Percentiles rank a stretch among this genome's conserved stretches.
Evolutionary conservation across 1,139 yeast genomes (phyloP).

Genomic region (Debaryomyces udenii): DNA sequence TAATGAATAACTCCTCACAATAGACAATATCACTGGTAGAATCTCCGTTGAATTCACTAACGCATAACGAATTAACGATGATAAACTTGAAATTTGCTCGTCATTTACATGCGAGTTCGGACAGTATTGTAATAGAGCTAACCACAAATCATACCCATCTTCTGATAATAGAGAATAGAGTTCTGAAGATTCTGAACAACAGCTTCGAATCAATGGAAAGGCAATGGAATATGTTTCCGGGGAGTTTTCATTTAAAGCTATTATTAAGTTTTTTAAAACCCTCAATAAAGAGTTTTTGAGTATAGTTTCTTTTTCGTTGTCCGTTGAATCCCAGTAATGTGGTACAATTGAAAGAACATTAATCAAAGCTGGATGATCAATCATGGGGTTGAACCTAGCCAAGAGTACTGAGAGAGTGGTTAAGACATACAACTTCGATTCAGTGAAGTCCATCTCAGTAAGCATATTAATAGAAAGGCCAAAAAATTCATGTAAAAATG

Average conservation of each 20-base stretch:
- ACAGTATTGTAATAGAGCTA: slow-evolving; percentile 61
- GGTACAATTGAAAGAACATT: slow-evolving; percentile 68
- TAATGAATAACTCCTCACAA: slow-evolving; percentile 72
- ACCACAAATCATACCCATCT: slow-evolving; percentile 90
- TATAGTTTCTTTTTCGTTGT: slow-evolving; percentile 61
- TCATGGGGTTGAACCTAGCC: slow-evolving; percentile 64
- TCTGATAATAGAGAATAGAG: slow-evolving; percentile 69
- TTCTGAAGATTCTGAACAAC: slow-evolving; percentile 62
- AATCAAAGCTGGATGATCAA: slow-evolving; percentile 52
- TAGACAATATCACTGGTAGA: slow-evolving; percentile 65
- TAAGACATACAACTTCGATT: slow-evolving; percentile 71
- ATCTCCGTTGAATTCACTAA: slow-evolving; percentile 73
- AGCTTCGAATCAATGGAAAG: slow-evolving; percentile 66
- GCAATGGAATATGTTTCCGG: slow-evolving; percentile 62
- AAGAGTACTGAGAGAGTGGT: slow-evolving; percentile 67
- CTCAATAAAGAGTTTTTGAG: slow-evolving; percentile 73
- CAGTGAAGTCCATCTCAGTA: slow-evolving; percentile 57
- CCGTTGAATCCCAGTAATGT: slow-evolving; percentile 65
- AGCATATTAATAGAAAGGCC: slow-evolving; percentile 50
- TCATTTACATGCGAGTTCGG: slow-evolving; percentile 33
- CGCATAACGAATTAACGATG: slow-evolving; percentile 53
- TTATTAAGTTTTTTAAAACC: slow-evolving; percentile 63
- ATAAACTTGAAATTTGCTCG: slow-evolving; percentile 42
- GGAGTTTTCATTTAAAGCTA: slow-evolving; percentile 67
- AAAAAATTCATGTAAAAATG: slow-evolving; percentile 61